Base-by-base conservation (phyloP, 176 grass and related monocot genomes). In the Aechmea fasciata region DNA sequence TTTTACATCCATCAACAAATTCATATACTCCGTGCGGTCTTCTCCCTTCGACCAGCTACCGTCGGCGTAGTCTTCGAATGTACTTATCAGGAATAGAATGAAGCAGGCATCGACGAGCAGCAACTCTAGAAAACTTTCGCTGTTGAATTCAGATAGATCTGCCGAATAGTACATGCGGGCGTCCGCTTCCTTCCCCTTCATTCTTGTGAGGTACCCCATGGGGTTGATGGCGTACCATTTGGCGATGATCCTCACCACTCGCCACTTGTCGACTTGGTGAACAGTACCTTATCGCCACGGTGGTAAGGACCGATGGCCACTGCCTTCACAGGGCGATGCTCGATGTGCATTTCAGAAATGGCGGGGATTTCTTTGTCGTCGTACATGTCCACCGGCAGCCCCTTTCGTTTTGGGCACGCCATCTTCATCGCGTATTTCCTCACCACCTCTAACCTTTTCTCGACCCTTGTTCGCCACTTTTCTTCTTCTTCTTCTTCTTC, bases 291-390 rank as follows among this genome's bases (percentile, higher is more conserved):
- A 14, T 78, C 74, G 3, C 15, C 48, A 9, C 81, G 67, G 78
- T 81, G 86, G 74, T 84, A 81, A 7, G 86, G 86, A 49, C 82
- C 86, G 66, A 88, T 84, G 49, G 81, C 78, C 18, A 84, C 86
- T 51, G 72, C 81, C 48, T 71, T 79, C 67, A 86, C 83, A 18
- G 65, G 11, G 63, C 77, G 83, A 63, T 81, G 83, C 50, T 68
- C 25, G 25, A 26, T 26, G 25, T 26, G 25, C 25, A 26, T 26
- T 26, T 26, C 25, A 2, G 25, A 26, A 26, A 26, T 26, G 25
- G 25, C 25, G 25, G 25, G 25, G 25, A 26, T 26, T 26, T 26
- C 69, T 11, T 57, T 50, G 10, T 64, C 69, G 41, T 52, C 5
- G 50, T 52, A 52, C 25, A 52, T 52, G 13, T 52, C 50, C 13